Percentiles rank a stretch among this genome's conserved stretches.
Evolutionary conservation across 2,329 filamentous ascomycete species (phyloP).

Genomic region (Fusarium sp.): DNA sequence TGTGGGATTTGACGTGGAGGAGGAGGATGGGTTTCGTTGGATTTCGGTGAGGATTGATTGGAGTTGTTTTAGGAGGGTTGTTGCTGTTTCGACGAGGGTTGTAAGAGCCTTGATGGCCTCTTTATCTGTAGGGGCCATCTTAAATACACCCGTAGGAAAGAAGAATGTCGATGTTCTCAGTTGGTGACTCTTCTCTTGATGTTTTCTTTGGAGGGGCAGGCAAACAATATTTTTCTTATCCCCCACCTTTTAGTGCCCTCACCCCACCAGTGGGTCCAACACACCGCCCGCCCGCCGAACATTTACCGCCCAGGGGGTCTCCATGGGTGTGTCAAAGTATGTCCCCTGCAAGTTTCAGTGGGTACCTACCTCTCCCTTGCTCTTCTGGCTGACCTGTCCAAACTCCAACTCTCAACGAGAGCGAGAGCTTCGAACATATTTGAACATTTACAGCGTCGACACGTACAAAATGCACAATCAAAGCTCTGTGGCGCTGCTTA

Average conservation of each 20-base stretch:
- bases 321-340: not conserved
- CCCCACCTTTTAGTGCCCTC: conserved; percentile 36
- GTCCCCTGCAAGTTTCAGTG: conserved; percentile 42
- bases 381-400: conserved; percentile 39
- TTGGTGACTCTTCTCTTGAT: conserved; percentile 22
- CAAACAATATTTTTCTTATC: conserved; percentile 16
- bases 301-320: conserved; percentile 36
- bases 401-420: conserved; percentile 21
- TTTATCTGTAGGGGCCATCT: conserved; percentile 40
- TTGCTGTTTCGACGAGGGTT: conserved; percentile 49
- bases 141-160: not conserved
- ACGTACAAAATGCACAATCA: conserved; percentile 56
- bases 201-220: conserved; percentile 41
- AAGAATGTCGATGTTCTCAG: not conserved
- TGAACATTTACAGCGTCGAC: conserved; percentile 23
- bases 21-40: conserved; percentile 43
- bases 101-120: conserved; percentile 51
- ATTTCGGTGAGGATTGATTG: conserved; percentile 54
- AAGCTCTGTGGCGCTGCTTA: conserved; percentile 58
- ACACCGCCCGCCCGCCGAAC: conserved; percentile 12
- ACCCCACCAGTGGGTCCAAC: conserved; percentile 5
- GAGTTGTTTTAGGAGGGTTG: conserved; percentile 53
- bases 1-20: conserved; percentile 18
- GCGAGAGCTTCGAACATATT: not conserved
- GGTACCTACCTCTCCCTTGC: conserved; percentile 19